Evolutionary conservation across 352 stramenopile genomes (phyloP), one percentile per base, ranked within the genome.

Genomic region (Phytophthora sp.): DNA sequence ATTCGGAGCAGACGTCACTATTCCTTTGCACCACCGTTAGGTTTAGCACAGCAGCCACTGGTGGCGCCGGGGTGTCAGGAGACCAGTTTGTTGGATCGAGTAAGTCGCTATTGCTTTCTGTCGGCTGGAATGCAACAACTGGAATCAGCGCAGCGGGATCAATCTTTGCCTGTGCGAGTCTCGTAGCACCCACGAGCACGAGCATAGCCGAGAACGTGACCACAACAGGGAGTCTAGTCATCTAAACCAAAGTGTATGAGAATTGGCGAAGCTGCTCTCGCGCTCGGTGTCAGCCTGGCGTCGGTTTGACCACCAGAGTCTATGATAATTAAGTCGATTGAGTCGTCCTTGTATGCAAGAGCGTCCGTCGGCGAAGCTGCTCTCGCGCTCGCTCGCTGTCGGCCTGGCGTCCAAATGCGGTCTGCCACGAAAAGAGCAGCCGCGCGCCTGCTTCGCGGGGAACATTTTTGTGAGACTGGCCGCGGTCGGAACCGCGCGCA

Each of bases 21-120:
- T 46, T 26, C 12, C 8, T 20, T 56, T 23, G 44, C 44, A 21
- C 18, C 15, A 35, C 13, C 12, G 46, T 65, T 20, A 28, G 17
- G 42, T 62, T 62, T 7, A 54, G 24, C 27, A 9, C 35, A 17
- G 15, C 21, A 37, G 34, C 23, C 11, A 48, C 2, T 10, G 59
- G 39, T 20, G 51, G 15, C 17, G 51, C 13, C 23, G 51, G 56
- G 27, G 35, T 60, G 41, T 61, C 59, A 3, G 66, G 66, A 21
- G 51, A 50, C 61, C 60, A 74, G 30, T 53, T 50, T 11, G 39
- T 18, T 30, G 55, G 61, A 10, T 75, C 61, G 5, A 68, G 24
- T 12, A 20, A 35, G 34, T n/a, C 26, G 30, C 37, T 54, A 48
- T 35, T 58, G 15, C 21, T 39, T 24, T 54, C n/a, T 26, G 21